Conservation (phyloP, 2,329 filamentous ascomycete species). For the Cadophora malorum region DNA sequence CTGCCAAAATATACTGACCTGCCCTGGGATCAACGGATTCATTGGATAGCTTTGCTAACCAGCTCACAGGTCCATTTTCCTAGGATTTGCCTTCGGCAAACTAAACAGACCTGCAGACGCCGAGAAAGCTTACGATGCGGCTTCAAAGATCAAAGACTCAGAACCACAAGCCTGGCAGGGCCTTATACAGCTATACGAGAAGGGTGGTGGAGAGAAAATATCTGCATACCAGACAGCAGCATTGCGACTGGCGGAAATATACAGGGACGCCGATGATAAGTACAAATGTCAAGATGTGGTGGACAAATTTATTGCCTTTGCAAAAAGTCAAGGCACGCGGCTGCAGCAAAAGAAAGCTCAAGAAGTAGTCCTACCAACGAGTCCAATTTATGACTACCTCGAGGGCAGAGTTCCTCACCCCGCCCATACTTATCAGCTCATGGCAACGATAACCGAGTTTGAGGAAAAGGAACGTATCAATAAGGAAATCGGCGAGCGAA, state of each 20-base stretch:
- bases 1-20: not conserved
- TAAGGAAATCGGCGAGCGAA: slow-evolving; percentile 84
- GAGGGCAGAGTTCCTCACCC: slow-evolving; percentile 86
- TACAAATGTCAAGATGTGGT: slow-evolving; percentile 71
- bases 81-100: slow-evolving; percentile 85
- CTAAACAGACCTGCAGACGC: slow-evolving; percentile 73
- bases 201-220: slow-evolving; percentile 72
- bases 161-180: slow-evolving; percentile 93
- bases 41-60: slow-evolving; percentile 19
- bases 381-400: slow-evolving; percentile 79
- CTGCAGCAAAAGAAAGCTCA: slow-evolving; percentile 79
- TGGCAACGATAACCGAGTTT: slow-evolving; percentile 82
- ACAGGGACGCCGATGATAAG: slow-evolving; percentile 68
- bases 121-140: slow-evolving; percentile 76
- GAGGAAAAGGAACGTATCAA: slow-evolving; percentile 92
- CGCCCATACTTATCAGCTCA: slow-evolving; percentile 77
- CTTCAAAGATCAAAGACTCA: slow-evolving; percentile 72
- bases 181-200: slow-evolving; percentile 83
- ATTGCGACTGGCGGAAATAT: slow-evolving; percentile 76
- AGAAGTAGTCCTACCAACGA: slow-evolving; percentile 77
- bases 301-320: slow-evolving; percentile 80
- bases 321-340: slow-evolving; percentile 73
- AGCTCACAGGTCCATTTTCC: slow-evolving; percentile 72
- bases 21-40: not conserved
- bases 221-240: slow-evolving; percentile 77